Conservation (phyloP, 1,284 basidiomycete genomes). For the Cryptococcus sp. region DNA sequence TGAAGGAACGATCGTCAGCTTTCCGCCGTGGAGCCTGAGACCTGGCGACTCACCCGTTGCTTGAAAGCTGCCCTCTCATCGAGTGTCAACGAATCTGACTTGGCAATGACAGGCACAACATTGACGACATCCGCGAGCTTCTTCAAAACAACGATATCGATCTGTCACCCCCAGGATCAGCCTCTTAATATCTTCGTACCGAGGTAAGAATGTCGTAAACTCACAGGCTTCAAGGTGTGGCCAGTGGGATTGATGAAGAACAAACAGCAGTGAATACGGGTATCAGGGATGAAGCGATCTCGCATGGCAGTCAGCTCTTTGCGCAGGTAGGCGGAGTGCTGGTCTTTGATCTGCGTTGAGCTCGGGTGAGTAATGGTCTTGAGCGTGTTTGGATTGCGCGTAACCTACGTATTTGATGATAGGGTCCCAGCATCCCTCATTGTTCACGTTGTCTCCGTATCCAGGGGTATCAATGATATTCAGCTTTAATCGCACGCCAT, state of each 20-base stretch:
- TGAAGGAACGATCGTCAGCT: conserved; percentile 39
- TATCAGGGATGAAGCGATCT: conserved; percentile 97
- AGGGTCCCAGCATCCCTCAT: conserved; percentile 99
- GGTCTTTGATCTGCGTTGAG: conserved; percentile 64
- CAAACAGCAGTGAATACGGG: conserved; percentile 95
- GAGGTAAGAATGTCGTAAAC: conserved; percentile 7
- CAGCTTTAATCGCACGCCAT: conserved; percentile 88
- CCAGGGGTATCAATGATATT: conserved; percentile 99
- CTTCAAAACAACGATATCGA: conserved; percentile 98
- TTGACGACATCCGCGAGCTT: conserved; percentile 98
- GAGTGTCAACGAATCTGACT: conserved; percentile 91
- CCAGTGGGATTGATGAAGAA: conserved; percentile 99
- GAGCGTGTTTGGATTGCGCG: not conserved
- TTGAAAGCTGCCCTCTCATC: conserved; percentile 95
- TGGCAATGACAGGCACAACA: conserved; percentile 97
- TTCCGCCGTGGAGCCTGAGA: not conserved
- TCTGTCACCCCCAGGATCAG: conserved; percentile 47
- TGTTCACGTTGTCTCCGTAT: conserved; percentile 98
- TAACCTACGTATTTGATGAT: conserved; percentile 92
- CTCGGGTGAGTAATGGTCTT: not conserved
- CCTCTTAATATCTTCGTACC: not conserved
- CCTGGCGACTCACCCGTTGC: conserved; percentile 63
- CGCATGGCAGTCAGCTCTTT: conserved; percentile 99
- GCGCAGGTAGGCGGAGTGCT: conserved; percentile 96
- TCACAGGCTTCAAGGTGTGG: conserved; percentile 74